phyloP scores from a whole-genome alignment of 2,329 filamentous ascomycete genomes.

The Aspergillus calidoustus region DNA sequence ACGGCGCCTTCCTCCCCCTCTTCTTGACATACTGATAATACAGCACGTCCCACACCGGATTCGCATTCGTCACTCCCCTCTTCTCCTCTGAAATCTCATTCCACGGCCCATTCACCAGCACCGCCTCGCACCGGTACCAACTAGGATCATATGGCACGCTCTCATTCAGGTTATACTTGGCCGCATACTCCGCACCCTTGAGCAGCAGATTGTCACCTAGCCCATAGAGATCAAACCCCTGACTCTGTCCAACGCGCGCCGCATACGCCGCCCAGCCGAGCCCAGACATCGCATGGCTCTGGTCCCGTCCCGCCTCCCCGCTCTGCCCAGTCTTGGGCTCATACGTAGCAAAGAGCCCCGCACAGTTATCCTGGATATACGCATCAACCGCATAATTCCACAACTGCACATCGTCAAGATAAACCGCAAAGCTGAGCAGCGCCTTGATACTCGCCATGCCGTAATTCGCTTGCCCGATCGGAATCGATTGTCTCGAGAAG shows the following conservation, averaged over 20 bases:
- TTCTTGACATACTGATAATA: slow-evolving; percentile 42
- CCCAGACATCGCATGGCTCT: slow-evolving; percentile 37
- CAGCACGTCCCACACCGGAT: slow-evolving; percentile 28
- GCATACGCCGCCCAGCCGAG: slow-evolving; percentile 43
- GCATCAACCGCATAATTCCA: slow-evolving; percentile 49
- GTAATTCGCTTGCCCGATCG: slow-evolving; percentile 51
- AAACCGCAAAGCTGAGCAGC: slow-evolving; percentile 46
- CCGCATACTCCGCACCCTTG: slow-evolving; percentile 44
- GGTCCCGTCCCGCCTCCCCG: slow-evolving; percentile 46
- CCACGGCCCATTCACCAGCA: slow-evolving; percentile 48
- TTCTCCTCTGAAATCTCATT: slow-evolving; percentile 28
- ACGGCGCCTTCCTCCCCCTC: slow-evolving; percentile 25
- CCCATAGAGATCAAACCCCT: slow-evolving; percentile 42
- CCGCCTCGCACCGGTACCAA: slow-evolving; percentile 46
- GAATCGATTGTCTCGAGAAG: slow-evolving; percentile 44
- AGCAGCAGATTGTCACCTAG: slow-evolving; percentile 40
- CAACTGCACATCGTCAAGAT: slow-evolving; percentile 46
- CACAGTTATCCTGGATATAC: slow-evolving; percentile 44
- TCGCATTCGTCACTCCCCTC: slow-evolving; percentile 23
- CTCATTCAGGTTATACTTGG: slow-evolving; percentile 45
- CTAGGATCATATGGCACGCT: slow-evolving; percentile 41
- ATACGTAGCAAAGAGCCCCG: slow-evolving; percentile 36
- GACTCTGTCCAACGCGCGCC: slow-evolving; percentile 39
- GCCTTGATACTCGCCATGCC: slow-evolving; percentile 48
- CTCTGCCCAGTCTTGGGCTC: slow-evolving; percentile 41